Percentiles rank a stretch among this genome's conserved stretches.
phyloP scores from a whole-genome alignment of 192 early-diverging fungal species.

The Backusella luteola region DNA sequence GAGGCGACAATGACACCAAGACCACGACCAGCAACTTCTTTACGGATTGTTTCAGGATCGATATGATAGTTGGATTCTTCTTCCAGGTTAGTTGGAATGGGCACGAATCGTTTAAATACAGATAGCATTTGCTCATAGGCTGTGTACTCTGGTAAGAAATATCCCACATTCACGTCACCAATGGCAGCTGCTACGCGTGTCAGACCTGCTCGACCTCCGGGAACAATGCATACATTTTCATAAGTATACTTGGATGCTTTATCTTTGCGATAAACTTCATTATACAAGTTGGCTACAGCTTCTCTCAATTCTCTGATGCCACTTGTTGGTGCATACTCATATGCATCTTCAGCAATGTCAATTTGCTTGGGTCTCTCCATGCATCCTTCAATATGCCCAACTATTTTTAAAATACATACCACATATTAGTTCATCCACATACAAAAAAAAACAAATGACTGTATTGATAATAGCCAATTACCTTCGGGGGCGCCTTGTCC shows the following conservation, averaged over 20 bases:
- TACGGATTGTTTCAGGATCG: constrained; percentile 38
- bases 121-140: constrained; percentile 47
- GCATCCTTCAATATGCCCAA: constrained; percentile 41
- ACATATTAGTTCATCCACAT: background rate
- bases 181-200: constrained; percentile 51
- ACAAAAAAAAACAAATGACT: background rate
- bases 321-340: constrained; percentile 46
- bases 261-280: constrained; percentile 43
- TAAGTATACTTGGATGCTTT: constrained; percentile 47
- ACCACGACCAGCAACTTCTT: constrained; percentile 47
- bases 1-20: constrained; percentile 47
- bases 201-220: constrained; percentile 55
- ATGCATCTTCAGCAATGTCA: constrained; percentile 11
- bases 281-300: constrained; percentile 51
- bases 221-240: constrained; percentile 57
- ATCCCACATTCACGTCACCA: constrained; percentile 53
- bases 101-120: constrained; percentile 51
- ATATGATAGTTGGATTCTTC: constrained; percentile 46
- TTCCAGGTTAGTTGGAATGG: constrained; percentile 52
- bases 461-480: background rate
- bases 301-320: constrained; percentile 44
- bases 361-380: constrained; percentile 30
- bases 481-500: constrained; percentile 55
- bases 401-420: background rate
- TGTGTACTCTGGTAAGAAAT: constrained; percentile 53